These are phyloP conservation scores for Cercophora samala DNA, from an alignment of 495 filamentous ascomycete genomes.

Conservation along the genomic window DNA sequence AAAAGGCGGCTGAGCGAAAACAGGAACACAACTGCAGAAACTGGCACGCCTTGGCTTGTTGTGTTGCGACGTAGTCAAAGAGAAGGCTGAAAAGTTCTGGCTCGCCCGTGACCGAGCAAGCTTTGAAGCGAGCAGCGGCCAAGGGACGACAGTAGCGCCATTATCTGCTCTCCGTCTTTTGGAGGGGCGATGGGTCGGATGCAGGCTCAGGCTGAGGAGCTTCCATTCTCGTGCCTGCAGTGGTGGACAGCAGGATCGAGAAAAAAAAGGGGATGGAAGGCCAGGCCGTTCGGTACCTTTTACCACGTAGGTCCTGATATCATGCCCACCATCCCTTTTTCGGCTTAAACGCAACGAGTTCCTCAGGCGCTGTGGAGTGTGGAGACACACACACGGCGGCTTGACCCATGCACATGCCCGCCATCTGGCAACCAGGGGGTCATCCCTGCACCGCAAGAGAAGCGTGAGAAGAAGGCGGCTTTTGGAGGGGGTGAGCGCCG, in stretches of 20 bases:
- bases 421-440: slow-evolving; percentile 23
- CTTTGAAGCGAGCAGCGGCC: background rate
- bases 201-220: background rate
- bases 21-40: slow-evolving; percentile 7
- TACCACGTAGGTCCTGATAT: background rate
- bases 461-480: background rate
- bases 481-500: background rate
- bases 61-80: background rate
- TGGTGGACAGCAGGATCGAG: background rate
- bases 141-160: background rate
- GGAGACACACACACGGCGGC: slow-evolving; percentile 6
- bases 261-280: background rate
- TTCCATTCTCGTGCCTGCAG: background rate
- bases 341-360: background rate
- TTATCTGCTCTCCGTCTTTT: background rate
- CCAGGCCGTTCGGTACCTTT: background rate
- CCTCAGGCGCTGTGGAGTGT: slow-evolving; percentile 8
- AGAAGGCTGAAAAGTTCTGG: background rate
- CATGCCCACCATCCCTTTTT: slow-evolving; percentile 7
- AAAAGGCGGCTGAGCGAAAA: slow-evolving; percentile 5
- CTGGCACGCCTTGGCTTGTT: slow-evolving; percentile 1
- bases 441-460: slow-evolving; percentile 16
- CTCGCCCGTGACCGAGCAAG: background rate
- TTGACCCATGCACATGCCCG: slow-evolving; percentile 26
- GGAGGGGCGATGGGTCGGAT: background rate